A percentile compares a stretch with the other conserved stretches of the same genome.
Conservation (phyloP, 2,329 filamentous ascomycete genomes). For the Chrysoporthe cubensis region DNA sequence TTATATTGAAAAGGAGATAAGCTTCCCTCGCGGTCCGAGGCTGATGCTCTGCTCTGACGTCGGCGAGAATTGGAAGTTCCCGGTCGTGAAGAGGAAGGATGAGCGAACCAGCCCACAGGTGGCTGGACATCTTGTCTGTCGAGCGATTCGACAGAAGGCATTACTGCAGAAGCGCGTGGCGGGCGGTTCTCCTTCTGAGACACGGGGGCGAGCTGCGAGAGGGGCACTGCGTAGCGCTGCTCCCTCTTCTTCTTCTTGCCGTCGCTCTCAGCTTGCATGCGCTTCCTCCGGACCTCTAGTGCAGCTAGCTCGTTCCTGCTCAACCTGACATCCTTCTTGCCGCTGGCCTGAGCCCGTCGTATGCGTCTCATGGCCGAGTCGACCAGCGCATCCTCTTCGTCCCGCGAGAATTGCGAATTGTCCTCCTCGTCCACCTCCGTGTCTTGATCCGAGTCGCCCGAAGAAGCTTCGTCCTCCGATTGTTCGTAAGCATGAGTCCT, state of each 20-base stretch:
- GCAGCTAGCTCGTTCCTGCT: constrained; percentile 80
- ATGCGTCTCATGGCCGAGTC: constrained; percentile 82
- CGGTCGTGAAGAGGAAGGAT: constrained; percentile 41
- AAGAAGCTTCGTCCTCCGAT: constrained; percentile 49
- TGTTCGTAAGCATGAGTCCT: constrained; percentile 46
- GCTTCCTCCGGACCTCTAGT: constrained; percentile 69
- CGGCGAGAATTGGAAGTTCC: constrained; percentile 43
- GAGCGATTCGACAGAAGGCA: constrained; percentile 44
- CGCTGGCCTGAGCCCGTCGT: constrained; percentile 73
- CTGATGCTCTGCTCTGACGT: constrained; percentile 46
- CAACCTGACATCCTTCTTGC: constrained; percentile 78
- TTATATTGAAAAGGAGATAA: constrained; percentile 52
- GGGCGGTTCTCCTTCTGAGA: constrained; percentile 42
- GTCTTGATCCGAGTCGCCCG: constrained; percentile 53
- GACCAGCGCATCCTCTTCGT: constrained; percentile 75
- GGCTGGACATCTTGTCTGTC: constrained; percentile 43
- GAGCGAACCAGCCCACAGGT: constrained; percentile 56
- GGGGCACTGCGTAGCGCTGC: constrained; percentile 56
- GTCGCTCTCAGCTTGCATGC: constrained; percentile 51
- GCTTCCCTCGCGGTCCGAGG: constrained; percentile 31
- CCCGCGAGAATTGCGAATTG: constrained; percentile 60
- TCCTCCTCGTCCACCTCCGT: constrained; percentile 54
- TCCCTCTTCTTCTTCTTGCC: constrained; percentile 45
- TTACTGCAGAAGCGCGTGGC: constrained; percentile 38
- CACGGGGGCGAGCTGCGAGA: constrained; percentile 54